These are phyloP conservation scores for Onygenales sp. DNA, from an alignment of 2,329 filamentous ascomycete species.

Conservation along the genomic window DNA sequence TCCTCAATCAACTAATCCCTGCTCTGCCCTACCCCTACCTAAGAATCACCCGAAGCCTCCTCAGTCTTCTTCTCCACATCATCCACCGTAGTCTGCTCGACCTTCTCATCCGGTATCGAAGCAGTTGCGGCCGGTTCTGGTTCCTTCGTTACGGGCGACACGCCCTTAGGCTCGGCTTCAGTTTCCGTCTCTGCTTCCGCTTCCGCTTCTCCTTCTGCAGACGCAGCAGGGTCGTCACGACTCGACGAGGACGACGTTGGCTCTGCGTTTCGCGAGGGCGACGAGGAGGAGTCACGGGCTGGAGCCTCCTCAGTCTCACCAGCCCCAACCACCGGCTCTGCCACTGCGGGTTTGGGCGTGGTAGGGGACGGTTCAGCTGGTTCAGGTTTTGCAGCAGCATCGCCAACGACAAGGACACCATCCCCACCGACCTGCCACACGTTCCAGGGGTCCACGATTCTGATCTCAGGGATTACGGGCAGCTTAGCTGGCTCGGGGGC, in stretches of 20 bases:
- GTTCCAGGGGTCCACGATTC: constrained; percentile 30
- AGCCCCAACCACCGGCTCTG: neutral
- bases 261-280: neutral
- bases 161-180: neutral
- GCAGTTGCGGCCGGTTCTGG: neutral
- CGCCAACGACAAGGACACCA: constrained; percentile 24
- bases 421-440: constrained; percentile 29
- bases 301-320: neutral
- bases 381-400: neutral
- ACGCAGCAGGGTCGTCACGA: neutral
- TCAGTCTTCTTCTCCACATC: constrained; percentile 20
- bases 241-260: neutral
- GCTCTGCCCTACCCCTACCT: no score
- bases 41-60: constrained; percentile 8
- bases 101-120: constrained; percentile 12
- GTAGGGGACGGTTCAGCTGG: neutral
- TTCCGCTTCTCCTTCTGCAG: neutral
- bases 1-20: no score
- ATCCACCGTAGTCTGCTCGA: constrained; percentile 16
- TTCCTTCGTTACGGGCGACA: neutral
- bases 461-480: constrained; percentile 25
- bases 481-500: constrained; percentile 24
- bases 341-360: neutral
- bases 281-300: neutral
- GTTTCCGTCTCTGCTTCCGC: neutral